These are phyloP conservation scores for Psilocybe azurescens DNA, from an alignment of 768 basidiomycete genomes.

Conservation along the genomic window DNA sequence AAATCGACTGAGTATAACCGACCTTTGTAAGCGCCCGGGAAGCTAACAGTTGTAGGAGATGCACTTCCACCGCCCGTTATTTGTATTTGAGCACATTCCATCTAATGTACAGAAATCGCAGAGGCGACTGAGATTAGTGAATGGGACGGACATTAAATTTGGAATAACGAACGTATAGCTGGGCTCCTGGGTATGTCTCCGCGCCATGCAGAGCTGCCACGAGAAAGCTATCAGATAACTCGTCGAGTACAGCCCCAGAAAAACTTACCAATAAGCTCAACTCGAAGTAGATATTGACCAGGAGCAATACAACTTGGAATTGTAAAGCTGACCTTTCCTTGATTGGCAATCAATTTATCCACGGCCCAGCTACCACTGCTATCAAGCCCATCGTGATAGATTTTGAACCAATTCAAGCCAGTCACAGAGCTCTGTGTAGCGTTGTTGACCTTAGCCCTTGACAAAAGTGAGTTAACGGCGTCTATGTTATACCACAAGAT, in stretches of 20 bases:
- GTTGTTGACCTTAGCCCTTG: constrained; percentile 20
- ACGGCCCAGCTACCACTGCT: constrained; percentile 23
- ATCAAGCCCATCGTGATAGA: constrained; percentile 22
- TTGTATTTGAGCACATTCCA: constrained; percentile 51
- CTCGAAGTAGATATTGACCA: constrained; percentile 26
- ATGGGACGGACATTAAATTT: background rate
- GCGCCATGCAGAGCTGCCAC: constrained; percentile 49
- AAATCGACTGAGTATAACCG: background rate
- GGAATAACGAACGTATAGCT: constrained; percentile 48
- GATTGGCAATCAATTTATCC: constrained; percentile 23
- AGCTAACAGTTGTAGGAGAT: constrained; percentile 47
- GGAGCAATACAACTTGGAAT: constrained; percentile 25
- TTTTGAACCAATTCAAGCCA: constrained; percentile 26
- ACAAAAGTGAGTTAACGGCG: background rate
- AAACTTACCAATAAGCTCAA: constrained; percentile 24
- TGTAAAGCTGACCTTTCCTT: constrained; percentile 24
- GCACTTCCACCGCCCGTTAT: constrained; percentile 51
- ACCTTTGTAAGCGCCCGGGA: constrained; percentile 54
- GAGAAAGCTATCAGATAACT: background rate
- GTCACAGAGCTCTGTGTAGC: constrained; percentile 44
- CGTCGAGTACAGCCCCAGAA: background rate
- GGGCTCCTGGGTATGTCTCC: constrained; percentile 53
- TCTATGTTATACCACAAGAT: background rate
- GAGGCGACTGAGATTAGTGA: background rate
- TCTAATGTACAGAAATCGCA: constrained; percentile 26